phyloP scores from a whole-genome alignment of 306 rosid genomes.

The Lagenaria siceraria region DNA sequence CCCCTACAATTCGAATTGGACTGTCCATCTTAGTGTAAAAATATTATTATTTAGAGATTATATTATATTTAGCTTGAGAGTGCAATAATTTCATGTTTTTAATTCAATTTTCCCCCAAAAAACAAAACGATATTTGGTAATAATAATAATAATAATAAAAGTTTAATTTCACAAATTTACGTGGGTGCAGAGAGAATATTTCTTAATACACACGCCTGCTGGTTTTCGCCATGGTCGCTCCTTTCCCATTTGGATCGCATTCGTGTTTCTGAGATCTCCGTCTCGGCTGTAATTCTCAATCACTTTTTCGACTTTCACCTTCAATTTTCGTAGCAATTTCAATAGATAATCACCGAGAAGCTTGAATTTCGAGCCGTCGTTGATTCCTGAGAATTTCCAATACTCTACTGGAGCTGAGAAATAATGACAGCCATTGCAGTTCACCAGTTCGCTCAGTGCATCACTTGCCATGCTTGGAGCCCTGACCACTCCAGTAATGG shows the following conservation, averaged over 20 bases:
- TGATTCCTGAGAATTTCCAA: not conserved
- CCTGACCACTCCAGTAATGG: slow-evolving; percentile 70
- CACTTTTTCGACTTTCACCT: not conserved
- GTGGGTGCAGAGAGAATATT: not conserved
- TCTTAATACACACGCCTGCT: not conserved
- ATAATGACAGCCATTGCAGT: slow-evolving; percentile 65
- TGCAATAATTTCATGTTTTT: no score
- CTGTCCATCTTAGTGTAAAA: no score
- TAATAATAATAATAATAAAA: not conserved
- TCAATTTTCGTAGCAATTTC: not conserved
- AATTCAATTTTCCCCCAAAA: no score
- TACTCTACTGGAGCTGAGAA: not conserved
- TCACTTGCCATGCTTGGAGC: slow-evolving; percentile 95
- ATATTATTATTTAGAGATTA: no score
- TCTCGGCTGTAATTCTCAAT: not conserved
- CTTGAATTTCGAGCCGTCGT: not conserved
- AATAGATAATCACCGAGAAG: not conserved
- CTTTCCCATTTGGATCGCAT: slow-evolving; percentile 1
- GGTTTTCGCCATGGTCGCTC: not conserved
- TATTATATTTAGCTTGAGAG: no score
- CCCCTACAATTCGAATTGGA: not conserved
- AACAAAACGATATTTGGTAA: no score
- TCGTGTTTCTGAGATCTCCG: slow-evolving; percentile 4
- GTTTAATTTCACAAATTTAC: not conserved
- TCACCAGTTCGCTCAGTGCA: slow-evolving; percentile 66